Conservation (phyloP, 805 yeast genomes). For the Debaryomyces castellii region DNA sequence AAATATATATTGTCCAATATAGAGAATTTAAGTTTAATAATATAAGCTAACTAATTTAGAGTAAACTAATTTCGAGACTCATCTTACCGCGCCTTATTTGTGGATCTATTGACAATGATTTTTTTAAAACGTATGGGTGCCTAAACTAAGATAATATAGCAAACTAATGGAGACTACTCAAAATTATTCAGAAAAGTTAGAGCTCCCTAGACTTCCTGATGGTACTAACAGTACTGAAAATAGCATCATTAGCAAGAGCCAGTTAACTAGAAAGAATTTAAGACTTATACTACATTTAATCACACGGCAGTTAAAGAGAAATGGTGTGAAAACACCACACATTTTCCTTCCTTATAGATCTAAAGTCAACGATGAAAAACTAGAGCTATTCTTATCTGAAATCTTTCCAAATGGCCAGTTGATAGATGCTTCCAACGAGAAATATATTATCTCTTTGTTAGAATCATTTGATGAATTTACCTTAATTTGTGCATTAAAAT, state of each 20-base stretch:
- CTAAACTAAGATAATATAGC: too few species aligned
- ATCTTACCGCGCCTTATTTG: neutral
- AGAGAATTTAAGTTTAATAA: too few species aligned
- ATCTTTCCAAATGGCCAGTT: slow-evolving; percentile 62
- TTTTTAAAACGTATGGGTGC: too few species aligned
- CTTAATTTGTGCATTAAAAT: slow-evolving; percentile 71
- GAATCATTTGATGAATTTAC: slow-evolving; percentile 61
- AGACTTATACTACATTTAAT: slow-evolving; percentile 67
- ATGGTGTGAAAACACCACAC: slow-evolving; percentile 74
- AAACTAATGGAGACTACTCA: neutral
- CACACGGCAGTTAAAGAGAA: slow-evolving; percentile 66
- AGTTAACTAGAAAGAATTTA: slow-evolving; percentile 63
- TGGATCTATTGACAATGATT: too few species aligned
- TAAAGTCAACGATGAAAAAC: slow-evolving; percentile 57
- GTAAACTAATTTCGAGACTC: too few species aligned
- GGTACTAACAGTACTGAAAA: neutral
- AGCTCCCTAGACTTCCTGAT: slow-evolving; percentile 24
- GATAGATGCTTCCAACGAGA: slow-evolving; percentile 29
- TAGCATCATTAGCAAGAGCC: slow-evolving; percentile 17
- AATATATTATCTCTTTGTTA: slow-evolving; percentile 41
- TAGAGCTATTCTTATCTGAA: slow-evolving; percentile 54
- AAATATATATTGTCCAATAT: too few species aligned
- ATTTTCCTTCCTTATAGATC: slow-evolving; percentile 78
- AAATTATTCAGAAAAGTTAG: slow-evolving; percentile 12
- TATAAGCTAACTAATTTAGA: too few species aligned